Evolutionary conservation across 169 alveolate species (phyloP), one percentile per base, ranked within the genome.

Genomic region (Plasmodium gaboni): DNA sequence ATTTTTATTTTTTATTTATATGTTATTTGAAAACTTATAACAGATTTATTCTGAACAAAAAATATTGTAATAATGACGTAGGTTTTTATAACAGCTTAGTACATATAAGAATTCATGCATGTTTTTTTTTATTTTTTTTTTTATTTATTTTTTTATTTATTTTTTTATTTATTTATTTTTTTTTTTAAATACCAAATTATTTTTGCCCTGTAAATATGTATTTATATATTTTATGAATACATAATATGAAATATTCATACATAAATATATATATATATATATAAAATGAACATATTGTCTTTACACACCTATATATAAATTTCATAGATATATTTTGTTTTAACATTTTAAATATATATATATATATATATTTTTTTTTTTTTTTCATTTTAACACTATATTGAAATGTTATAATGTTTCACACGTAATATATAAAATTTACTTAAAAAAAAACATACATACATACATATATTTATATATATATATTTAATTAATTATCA

Each of bases 31-130:
- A 46, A 61, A 1, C 44, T n/a, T 53, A 83, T 57, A 17, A 83
- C 73, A 83, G 69, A 83, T 48, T 83, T 83, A 61, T 83, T 83
- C 91, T 83, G 87, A 73, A 61, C 65, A 59, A 19, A 42, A 19
- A 22, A 83, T 83, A 22, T 61, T 67, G 46, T 24, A 59, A 38
- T 63, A 44, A 22, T 42, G 38, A 38, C 46, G 46, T 38, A 71
- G 38, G 50, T 60, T 51, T 55, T 53, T 17, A 17, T 48, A 60
- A 65, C 57, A 83, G 68, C 57, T 55, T 51, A 68, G 59, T 59
- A 64, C 28, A 67, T 19, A 71, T 32, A 83, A 67, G n/a, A 68
- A 50, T 24, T 28, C 17, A 9, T 73, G 59, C 78, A 65, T 67
- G 63, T 55, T 15, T 70, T n/a, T 64, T 46, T 80, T 80, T 80